These are phyloP conservation scores for Psophocarpus tetragonolobus DNA, from an alignment of 306 rosid genomes.

Conservation along the genomic window DNA sequence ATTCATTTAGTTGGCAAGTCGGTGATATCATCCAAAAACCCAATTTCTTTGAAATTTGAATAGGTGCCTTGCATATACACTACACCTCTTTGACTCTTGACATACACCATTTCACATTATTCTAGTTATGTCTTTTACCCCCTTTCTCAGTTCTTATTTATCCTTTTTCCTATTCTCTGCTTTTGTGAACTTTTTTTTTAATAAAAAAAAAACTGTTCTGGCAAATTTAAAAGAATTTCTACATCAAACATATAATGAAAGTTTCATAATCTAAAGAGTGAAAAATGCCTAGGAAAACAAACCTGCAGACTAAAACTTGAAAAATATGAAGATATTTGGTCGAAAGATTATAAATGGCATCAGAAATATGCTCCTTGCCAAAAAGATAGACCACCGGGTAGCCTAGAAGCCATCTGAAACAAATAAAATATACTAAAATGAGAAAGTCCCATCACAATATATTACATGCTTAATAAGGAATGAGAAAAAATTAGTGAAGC, in stretches of 20 bases:
- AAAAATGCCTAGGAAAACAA: conserved; percentile 30
- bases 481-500: neutral
- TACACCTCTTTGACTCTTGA: conserved; percentile 12
- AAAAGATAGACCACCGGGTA: conserved; percentile 82
- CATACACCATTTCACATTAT: conserved; percentile 1
- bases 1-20: neutral
- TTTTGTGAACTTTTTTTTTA: too few species aligned
- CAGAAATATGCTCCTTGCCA: conserved; percentile 66
- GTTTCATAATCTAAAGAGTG: conserved; percentile 19
- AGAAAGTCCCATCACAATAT: neutral
- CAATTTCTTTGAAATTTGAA: neutral
- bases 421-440: conserved; percentile 34
- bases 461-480: neutral
- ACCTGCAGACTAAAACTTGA: conserved; percentile 76
- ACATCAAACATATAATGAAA: neutral
- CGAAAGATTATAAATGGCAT: conserved; percentile 74
- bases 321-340: conserved; percentile 76
- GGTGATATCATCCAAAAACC: neutral
- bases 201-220: neutral
- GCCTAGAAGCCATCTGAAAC: conserved; percentile 92
- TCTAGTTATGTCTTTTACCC: neutral
- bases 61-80: neutral
- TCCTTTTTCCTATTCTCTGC: neutral
- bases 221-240: conserved; percentile 19
- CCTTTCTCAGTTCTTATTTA: neutral